A percentile compares a stretch with the other conserved stretches of the same genome.
phyloP scores from a whole-genome alignment of 2,329 filamentous ascomycete species.

The Sclerotinia trifoliorum region DNA sequence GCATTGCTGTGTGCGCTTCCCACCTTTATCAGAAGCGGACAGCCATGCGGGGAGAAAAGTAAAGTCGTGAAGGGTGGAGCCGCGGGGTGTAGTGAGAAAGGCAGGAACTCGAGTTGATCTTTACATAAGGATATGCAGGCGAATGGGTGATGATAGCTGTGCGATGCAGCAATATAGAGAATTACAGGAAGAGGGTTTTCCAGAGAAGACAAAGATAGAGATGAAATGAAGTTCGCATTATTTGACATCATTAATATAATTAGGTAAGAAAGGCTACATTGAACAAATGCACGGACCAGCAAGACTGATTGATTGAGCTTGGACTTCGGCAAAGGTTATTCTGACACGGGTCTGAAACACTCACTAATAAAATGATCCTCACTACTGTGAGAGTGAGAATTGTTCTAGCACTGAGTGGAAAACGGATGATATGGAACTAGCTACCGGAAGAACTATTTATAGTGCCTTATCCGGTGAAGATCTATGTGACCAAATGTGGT shows the following conservation, averaged over 20 bases:
- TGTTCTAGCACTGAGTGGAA: too few species aligned
- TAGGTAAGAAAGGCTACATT: too few species aligned
- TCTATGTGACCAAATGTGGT: too few species aligned
- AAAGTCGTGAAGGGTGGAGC: background rate
- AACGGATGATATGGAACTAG: too few species aligned
- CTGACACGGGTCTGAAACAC: too few species aligned
- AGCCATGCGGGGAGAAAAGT: constrained; percentile 31
- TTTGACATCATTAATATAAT: background rate
- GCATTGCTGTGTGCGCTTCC: constrained; percentile 39
- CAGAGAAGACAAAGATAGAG: background rate
- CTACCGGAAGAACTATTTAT: too few species aligned
- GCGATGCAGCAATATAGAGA: background rate
- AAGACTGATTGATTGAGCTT: too few species aligned
- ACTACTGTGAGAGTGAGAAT: too few species aligned
- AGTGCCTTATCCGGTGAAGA: too few species aligned
- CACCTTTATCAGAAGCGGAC: constrained; percentile 27
- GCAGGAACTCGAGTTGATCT: background rate
- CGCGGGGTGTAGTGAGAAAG: background rate
- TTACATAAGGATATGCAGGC: background rate
- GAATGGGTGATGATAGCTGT: background rate
- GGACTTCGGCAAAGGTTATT: too few species aligned
- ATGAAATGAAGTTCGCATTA: background rate
- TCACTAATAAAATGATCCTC: too few species aligned
- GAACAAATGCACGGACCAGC: constrained; percentile 1
- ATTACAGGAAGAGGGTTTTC: background rate